Evolutionary conservation across 2,329 filamentous ascomycete genomes (phyloP).

Genomic region (Colletotrichum lini): DNA sequence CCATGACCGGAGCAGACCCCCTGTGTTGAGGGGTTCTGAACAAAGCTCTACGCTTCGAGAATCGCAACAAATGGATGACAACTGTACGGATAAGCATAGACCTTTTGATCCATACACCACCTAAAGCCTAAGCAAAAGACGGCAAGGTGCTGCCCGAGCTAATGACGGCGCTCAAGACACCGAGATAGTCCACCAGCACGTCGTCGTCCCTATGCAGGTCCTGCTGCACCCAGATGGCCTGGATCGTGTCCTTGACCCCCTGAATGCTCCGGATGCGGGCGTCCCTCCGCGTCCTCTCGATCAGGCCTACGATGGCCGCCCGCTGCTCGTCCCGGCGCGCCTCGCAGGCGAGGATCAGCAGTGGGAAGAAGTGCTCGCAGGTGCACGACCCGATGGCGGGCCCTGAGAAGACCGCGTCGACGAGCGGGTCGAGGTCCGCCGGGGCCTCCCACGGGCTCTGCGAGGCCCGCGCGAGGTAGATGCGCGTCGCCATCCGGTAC

Average conservation of each 20-base stretch:
- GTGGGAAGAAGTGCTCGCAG: slow-evolving; percentile 53
- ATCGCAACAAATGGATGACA: too few relatives aligned
- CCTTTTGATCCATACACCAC: too few relatives aligned
- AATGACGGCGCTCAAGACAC: slow-evolving; percentile 43
- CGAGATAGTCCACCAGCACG: slow-evolving; percentile 49
- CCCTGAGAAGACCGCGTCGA: slow-evolving; percentile 36
- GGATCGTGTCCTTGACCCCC: slow-evolving; percentile 45
- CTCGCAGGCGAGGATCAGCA: slow-evolving; percentile 54
- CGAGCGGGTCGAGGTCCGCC: slow-evolving; percentile 41
- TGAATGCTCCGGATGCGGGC: slow-evolving; percentile 46
- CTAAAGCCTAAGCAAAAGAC: not conserved
- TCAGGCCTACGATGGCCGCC: slow-evolving; percentile 48
- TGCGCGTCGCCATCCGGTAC: slow-evolving; percentile 15
- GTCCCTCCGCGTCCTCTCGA: slow-evolving; percentile 46
- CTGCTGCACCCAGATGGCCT: slow-evolving; percentile 52
- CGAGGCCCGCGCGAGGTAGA: slow-evolving; percentile 24
- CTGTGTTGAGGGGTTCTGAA: too few relatives aligned
- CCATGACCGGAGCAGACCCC: too few relatives aligned
- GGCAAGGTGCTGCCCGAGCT: not conserved
- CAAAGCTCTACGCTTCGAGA: too few relatives aligned
- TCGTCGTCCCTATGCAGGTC: slow-evolving; percentile 52
- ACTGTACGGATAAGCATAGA: too few relatives aligned
- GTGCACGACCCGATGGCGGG: slow-evolving; percentile 41
- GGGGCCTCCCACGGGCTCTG: slow-evolving; percentile 46
- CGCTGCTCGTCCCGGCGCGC: slow-evolving; percentile 52